Conservation (phyloP, 495 filamentous ascomycete species). For the Hypoxylon lenormandii region DNA sequence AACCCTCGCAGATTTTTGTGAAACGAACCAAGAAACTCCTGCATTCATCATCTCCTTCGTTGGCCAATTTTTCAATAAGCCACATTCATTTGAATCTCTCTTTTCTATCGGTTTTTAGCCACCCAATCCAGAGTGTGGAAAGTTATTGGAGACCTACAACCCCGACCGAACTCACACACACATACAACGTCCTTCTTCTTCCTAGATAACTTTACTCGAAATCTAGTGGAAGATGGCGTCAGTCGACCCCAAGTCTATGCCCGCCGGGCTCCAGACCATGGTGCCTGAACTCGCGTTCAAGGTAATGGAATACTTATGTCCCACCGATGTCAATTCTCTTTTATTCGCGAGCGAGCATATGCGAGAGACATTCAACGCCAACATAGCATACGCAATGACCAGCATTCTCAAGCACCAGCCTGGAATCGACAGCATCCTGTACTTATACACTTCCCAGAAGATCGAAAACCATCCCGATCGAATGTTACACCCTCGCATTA, state of each 20-base stretch:
- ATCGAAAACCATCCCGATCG: slow-evolving; percentile 12
- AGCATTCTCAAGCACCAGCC: slow-evolving; percentile 44
- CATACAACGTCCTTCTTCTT: not conserved
- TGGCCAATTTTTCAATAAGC: not conserved
- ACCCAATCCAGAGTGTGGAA: not conserved
- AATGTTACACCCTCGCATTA: slow-evolving; percentile 34
- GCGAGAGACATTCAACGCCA: slow-evolving; percentile 30
- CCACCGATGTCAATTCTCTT: slow-evolving; percentile 43
- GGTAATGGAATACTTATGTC: slow-evolving; percentile 50
- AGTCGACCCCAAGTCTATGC: too few relatives aligned
- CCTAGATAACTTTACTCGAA: too few relatives aligned
- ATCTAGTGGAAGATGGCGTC: too few relatives aligned
- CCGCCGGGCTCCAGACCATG: too few relatives aligned
- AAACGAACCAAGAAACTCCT: not conserved
- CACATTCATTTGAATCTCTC: not conserved
- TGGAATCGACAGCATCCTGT: slow-evolving; percentile 34
- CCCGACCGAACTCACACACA: not conserved
- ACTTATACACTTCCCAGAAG: slow-evolving; percentile 22
- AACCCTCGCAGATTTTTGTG: not conserved
- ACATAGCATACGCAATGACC: slow-evolving; percentile 50
- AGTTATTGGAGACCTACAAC: not conserved
- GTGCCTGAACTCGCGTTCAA: slow-evolving; percentile 5
- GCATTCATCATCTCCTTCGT: not conserved
- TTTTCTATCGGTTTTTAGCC: not conserved
- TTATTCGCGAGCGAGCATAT: slow-evolving; percentile 39